These are phyloP conservation scores for Terana coerulea DNA, from an alignment of 768 basidiomycete genomes.

Conservation along the genomic window DNA sequence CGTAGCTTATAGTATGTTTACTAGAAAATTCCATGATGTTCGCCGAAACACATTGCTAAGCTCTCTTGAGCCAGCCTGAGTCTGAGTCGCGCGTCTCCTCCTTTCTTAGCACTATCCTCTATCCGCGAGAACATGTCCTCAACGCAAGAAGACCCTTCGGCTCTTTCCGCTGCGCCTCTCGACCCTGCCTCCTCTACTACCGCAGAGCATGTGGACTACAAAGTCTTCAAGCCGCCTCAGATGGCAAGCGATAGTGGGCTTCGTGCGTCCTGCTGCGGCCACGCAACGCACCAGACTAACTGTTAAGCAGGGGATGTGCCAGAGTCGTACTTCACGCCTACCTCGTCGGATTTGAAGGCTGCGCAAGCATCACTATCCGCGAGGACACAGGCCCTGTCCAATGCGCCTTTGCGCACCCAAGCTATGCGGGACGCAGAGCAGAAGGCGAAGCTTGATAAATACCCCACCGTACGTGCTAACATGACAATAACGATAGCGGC, in stretches of 20 bases:
- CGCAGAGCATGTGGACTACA: constrained; percentile 8
- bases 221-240: constrained; percentile 21
- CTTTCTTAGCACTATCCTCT: neutral
- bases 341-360: constrained; percentile 62
- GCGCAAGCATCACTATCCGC: constrained; percentile 62
- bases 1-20: constrained; percentile 11
- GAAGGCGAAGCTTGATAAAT: constrained; percentile 58
- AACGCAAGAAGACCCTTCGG: neutral
- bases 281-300: neutral
- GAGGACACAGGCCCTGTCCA: constrained; percentile 55
- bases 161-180: neutral
- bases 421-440: constrained; percentile 58
- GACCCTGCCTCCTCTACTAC: neutral
- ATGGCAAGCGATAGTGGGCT: constrained; percentile 11
- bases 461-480: constrained; percentile 61
- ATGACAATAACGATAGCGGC: neutral
- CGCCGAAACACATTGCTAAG: constrained; percentile 13
- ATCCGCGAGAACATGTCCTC: constrained; percentile 6
- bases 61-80: constrained; percentile 14
- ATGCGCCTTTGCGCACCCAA: constrained; percentile 70
- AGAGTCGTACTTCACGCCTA: constrained; percentile 74
- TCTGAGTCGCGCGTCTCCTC: neutral
- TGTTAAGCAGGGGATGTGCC: constrained; percentile 46
- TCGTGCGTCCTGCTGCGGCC: neutral
- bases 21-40: constrained; percentile 15